Evolutionary conservation across 192 early-diverging fungal species (phyloP).

Genomic region (Entomortierella beljakovae): DNA sequence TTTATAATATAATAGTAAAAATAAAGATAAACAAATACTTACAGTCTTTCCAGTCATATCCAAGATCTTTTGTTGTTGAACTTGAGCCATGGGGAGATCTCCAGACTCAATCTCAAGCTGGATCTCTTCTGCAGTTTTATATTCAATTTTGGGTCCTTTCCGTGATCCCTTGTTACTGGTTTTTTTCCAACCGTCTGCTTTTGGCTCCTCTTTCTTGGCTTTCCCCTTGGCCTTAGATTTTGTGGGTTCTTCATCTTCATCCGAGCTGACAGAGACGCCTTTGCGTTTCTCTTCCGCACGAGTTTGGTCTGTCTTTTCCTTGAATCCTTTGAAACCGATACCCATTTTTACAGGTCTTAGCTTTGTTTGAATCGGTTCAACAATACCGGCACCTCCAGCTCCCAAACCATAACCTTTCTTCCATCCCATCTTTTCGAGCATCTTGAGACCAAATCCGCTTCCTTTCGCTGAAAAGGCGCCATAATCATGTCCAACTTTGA

Average conservation of each 20-base stretch:
- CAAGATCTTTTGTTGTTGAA: slow-evolving; percentile 75
- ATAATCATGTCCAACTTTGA: slow-evolving; percentile 77
- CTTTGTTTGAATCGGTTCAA: slow-evolving; percentile 92
- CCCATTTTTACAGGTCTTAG: slow-evolving; percentile 84
- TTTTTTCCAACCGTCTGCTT: slow-evolving; percentile 63
- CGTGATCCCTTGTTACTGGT: slow-evolving; percentile 28
- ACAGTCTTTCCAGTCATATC: slow-evolving; percentile 86
- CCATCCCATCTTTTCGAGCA: slow-evolving; percentile 95
- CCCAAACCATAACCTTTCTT: slow-evolving; percentile 91
- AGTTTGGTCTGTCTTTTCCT: slow-evolving; percentile 78
- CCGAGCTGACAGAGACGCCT: slow-evolving; percentile 30
- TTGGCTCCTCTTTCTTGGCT: slow-evolving; percentile 21
- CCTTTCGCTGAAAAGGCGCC: slow-evolving; percentile 82
- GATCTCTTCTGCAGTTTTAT: slow-evolving; percentile 84
- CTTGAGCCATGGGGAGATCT: slow-evolving; percentile 40
- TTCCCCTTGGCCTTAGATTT: slow-evolving; percentile 42
- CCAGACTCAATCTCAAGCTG: slow-evolving; percentile 64
- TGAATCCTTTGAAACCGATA: slow-evolving; percentile 84
- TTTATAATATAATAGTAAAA: not conserved
- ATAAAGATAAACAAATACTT: slow-evolving; percentile 6
- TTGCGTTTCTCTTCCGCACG: slow-evolving; percentile 62
- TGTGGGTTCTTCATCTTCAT: slow-evolving; percentile 41
- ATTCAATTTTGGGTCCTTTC: slow-evolving; percentile 61
- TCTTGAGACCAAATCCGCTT: slow-evolving; percentile 81
- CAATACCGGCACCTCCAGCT: slow-evolving; percentile 83